Evolutionary conservation across 345 rosid species (phyloP), one percentile per base, ranked within the genome.

Genomic region (thale cress (Arabidopsis thaliana)): DNA sequence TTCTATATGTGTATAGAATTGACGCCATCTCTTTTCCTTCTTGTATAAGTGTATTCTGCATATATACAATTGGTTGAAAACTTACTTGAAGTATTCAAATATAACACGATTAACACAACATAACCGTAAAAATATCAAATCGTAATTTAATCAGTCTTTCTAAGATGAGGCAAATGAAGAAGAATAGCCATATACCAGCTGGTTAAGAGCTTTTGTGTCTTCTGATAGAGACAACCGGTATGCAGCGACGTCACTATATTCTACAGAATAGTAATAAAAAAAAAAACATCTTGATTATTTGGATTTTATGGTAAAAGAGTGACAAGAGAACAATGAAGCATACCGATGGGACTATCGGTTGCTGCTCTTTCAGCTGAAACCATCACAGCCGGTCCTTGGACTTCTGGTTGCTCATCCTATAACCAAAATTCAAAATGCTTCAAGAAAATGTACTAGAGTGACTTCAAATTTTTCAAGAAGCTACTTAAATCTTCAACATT

Each of bases 1-100:
- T 93, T 73, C 99, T 93, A 74, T 95, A 95, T 1, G 99, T 90
- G 76, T 93, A 95, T 71, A 95, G 97, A 76, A 95, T 90, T 1
- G 99, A 95, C 6, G 94, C 82, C 99, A 93, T 95, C 85, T 93
- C 99, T 81, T 86, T 90, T 52, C 99, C 99, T 82, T 95, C 99
- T 75, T 89, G 90, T 78, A 93, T 71, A 82, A 93, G 98, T 45
- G 85, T 78, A 82, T 88, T 89, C 99, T 95, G 93, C 81, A 83
- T 40, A 50, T 30, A 74, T 40, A 50, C 34, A 74, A 49, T 68
- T 44, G 16, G 22, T 67, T 14, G 3, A 55, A 23, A 41, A 45
- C 11, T 20, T n/a, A 55, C 30, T 32, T 44, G 32, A 61, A 34
- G 9, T 4, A 65, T 32, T 59, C 33, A 56, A 34, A 23, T 16